Base-by-base conservation (phyloP, 768 basidiomycete species). In the Leccinum fibrillosum region DNA sequence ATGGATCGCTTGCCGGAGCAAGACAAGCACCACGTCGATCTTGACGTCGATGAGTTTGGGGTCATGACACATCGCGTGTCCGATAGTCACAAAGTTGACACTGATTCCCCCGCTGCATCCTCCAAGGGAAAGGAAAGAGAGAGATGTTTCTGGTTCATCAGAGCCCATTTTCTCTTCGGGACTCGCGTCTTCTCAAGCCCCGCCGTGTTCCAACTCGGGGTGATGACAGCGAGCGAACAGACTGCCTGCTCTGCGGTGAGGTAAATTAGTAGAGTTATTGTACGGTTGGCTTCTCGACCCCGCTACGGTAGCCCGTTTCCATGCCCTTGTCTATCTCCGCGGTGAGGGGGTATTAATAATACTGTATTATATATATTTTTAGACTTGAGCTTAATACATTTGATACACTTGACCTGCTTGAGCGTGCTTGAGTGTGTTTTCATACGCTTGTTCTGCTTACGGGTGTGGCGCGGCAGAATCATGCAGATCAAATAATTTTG, bases 161-260 rank as follows among this genome's bases (percentile, higher is more conserved):
- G 82, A 86, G 50, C 80, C 84, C 11, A 81, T 90, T 45, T 79
- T 88, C 55, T 79, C 82, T 35, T 79, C 85, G 23, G 78, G 82
- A 47, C 77, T 86, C 53, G 75, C 80, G 30, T 72, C 80, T 52
- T 70, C 77, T 60, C 68, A 55, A 5, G 37, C 66, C n/a, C 54
- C 56, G 39, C 66, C 54, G 35, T 52, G 54, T 48, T 64, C 58
- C 25, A 59, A 49, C 45, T 21, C 67, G 4, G 25, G 25, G 25
- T 25, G 28, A 80, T 84, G 47, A 73, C 80, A 49, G 84, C 84
- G 34, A 82, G 89, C 50, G 92, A 25, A 25, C 25, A 25, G 92
- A 9, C 69, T 94, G 60, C 90, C 90, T 62, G 86, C 90, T 39
- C 85, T 89, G 30, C 88, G 89, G 77, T 91, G 63, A 71, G 56